Evolutionary conservation across 2,329 filamentous ascomycete genomes (phyloP).

Genomic region (Endothia cerciana): DNA sequence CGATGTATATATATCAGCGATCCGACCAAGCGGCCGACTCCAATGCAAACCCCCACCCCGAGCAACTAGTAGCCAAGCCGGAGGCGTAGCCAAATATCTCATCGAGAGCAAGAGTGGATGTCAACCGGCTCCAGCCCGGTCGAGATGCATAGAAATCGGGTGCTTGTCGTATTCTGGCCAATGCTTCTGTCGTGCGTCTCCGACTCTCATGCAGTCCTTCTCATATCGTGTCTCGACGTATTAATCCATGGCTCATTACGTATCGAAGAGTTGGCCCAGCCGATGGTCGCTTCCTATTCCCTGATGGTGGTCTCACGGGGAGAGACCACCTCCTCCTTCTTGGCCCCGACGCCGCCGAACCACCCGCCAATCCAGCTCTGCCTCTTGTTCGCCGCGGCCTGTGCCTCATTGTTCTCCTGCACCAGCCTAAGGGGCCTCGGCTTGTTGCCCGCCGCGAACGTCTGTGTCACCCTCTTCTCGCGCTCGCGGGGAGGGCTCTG

Average conservation of each 20-base stretch:
- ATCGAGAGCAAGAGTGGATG: not conserved
- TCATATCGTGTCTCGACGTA: constrained; percentile 26
- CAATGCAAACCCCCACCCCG: not conserved
- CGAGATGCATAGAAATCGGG: not conserved
- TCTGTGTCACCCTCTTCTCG: constrained; percentile 59
- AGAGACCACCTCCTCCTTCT: constrained; percentile 21
- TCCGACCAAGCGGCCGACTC: constrained; percentile 1
- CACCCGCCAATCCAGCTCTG: constrained; percentile 63
- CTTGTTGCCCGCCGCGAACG: constrained; percentile 67
- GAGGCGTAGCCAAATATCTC: constrained; percentile 8
- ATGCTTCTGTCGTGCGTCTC: constrained; percentile 13
- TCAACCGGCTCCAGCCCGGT: constrained; percentile 22
- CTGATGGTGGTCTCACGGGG: constrained; percentile 27
- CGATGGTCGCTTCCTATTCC: constrained; percentile 18
- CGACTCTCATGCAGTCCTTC: constrained; percentile 20
- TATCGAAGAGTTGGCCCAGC: constrained; percentile 11
- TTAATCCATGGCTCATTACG: constrained; percentile 26
- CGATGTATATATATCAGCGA: not conserved
- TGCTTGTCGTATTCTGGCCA: constrained; percentile 5
- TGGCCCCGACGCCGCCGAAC: constrained; percentile 26
- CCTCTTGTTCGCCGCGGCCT: constrained; percentile 56
- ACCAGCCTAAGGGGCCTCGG: constrained; percentile 85
- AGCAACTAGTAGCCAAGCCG: not conserved
- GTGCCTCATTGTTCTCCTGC: constrained; percentile 68
- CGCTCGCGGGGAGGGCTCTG: constrained; percentile 62